Percentiles rank a stretch among this genome's conserved stretches.
Conservation (phyloP, 495 filamentous ascomycete species). For the Penicillium lividum region DNA sequence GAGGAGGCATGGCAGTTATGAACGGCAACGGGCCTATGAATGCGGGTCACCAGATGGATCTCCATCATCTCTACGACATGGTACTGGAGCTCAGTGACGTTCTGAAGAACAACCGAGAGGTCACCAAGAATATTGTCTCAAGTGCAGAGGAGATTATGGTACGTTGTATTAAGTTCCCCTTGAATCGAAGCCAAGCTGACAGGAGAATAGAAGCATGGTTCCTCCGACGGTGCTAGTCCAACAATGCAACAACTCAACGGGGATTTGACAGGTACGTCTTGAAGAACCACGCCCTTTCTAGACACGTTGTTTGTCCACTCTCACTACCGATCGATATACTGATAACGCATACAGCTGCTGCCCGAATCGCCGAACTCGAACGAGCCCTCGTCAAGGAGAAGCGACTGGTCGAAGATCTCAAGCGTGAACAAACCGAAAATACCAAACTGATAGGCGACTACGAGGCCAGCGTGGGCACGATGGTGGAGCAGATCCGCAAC, state of each 20-base stretch:
- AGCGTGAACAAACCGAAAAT: constrained; percentile 52
- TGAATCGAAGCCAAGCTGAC: constrained; percentile 19
- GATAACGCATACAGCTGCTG: constrained; percentile 35
- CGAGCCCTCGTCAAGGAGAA: constrained; percentile 54
- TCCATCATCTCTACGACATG: constrained; percentile 81
- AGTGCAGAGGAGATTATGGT: constrained; percentile 65
- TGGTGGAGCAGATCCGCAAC: constrained; percentile 62
- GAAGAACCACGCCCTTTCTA: not conserved
- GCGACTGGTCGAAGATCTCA: constrained; percentile 45
- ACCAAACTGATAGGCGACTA: constrained; percentile 59
- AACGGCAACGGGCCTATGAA: constrained; percentile 62
- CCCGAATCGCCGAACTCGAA: constrained; percentile 53
- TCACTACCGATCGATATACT: not conserved
- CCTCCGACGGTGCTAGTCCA: constrained; percentile 44
- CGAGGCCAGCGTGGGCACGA: constrained; percentile 53
- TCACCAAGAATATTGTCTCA: constrained; percentile 71
- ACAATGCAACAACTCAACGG: constrained; percentile 50
- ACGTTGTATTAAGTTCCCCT: constrained; percentile 17
- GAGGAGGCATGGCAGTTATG: constrained; percentile 58
- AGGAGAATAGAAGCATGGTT: constrained; percentile 40
- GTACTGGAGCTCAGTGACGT: constrained; percentile 77
- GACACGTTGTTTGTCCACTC: not conserved
- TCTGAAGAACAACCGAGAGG: constrained; percentile 73
- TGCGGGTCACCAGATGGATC: constrained; percentile 83
- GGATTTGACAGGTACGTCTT: constrained; percentile 44